Evolutionary conservation across 306 rosid genomes (phyloP).

Genomic region (Dicorynia guianensis): DNA sequence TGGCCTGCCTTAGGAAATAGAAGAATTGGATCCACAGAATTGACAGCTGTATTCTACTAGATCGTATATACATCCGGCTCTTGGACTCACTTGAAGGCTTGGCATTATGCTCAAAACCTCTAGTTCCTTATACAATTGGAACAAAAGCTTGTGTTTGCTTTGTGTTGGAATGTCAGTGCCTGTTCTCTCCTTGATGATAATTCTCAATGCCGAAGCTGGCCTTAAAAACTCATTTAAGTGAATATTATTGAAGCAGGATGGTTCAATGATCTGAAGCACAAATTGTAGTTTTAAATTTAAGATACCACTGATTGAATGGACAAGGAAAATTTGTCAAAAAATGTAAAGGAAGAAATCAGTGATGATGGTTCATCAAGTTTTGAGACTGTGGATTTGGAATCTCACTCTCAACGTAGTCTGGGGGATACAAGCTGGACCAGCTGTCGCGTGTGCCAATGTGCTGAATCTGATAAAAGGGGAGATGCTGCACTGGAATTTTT

Average conservation of each 20-base stretch:
- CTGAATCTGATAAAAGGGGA: constrained; percentile 87
- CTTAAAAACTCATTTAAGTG: constrained; percentile 37
- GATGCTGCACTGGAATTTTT: constrained; percentile 77
- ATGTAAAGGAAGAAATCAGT: constrained; percentile 46
- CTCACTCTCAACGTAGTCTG: constrained; percentile 60
- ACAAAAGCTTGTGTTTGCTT: constrained; percentile 2
- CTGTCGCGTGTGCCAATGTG: constrained; percentile 98
- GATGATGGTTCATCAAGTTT: constrained; percentile 48
- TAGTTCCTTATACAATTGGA: constrained; percentile 18
- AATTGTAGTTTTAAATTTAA: constrained; percentile 40
- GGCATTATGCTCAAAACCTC: constrained; percentile 26
- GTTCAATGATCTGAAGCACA: constrained; percentile 33
- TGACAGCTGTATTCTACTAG: constrained; percentile 15
- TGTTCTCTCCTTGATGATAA: constrained; percentile 14
- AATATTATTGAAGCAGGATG: constrained; percentile 44
- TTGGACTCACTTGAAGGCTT: constrained; percentile 24
- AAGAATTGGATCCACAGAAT: constrained; percentile 28
- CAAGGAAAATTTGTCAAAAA: constrained; percentile 48
- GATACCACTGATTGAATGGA: constrained; percentile 46
- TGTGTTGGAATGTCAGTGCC: constrained; percentile 30
- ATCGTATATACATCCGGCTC: constrained; percentile 2
- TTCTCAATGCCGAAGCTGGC: constrained; percentile 33
- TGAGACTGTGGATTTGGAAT: constrained; percentile 55
- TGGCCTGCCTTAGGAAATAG: constrained; percentile 32
- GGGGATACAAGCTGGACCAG: constrained; percentile 63